These are phyloP conservation scores for Vitis hybrid DNA, from an alignment of 177 flowering plant genomes.

Conservation along the genomic window DNA sequence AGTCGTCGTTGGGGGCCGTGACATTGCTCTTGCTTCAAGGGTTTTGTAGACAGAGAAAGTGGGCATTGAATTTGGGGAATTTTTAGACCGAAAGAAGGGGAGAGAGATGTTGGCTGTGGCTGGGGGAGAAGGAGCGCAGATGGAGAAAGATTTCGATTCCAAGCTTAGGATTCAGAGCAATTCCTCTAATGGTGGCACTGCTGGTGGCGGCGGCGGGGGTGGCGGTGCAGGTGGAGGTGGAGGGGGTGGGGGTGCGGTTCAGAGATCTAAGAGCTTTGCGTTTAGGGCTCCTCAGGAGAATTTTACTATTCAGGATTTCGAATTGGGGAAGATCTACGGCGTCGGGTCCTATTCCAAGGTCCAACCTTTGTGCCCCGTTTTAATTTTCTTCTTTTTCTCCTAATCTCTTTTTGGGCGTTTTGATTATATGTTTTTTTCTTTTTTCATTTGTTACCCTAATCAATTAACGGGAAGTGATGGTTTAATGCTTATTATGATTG, in stretches of 20 bases:
- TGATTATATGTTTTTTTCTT: neutral
- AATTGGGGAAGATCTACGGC: constrained; percentile 98
- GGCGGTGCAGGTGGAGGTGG: too few species aligned
- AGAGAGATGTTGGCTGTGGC: constrained; percentile 49
- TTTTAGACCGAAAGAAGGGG: constrained; percentile 12
- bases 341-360: constrained; percentile 99
- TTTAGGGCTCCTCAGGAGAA: constrained; percentile 96
- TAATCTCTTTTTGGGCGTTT: neutral
- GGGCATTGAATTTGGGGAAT: constrained; percentile 7
- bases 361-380: too few species aligned
- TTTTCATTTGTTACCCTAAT: neutral
- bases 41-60: constrained; percentile 15
- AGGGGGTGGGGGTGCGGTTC: constrained; percentile 1
- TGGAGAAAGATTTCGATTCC: constrained; percentile 90
- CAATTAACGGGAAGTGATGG: constrained; percentile 3
- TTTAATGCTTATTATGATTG: neutral
- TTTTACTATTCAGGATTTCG: constrained; percentile 82
- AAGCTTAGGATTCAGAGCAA: constrained; percentile 64
- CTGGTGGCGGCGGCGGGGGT: too few species aligned
- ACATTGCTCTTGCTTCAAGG: constrained; percentile 9
- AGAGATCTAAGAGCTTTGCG: constrained; percentile 62
- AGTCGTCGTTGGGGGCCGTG: constrained; percentile 1
- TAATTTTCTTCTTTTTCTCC: neutral
- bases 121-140: constrained; percentile 32
- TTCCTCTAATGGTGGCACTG: constrained; percentile 24